These are phyloP conservation scores for Friedmanniomyces simplex DNA, from an alignment of 495 filamentous ascomycete genomes.

Conservation along the genomic window DNA sequence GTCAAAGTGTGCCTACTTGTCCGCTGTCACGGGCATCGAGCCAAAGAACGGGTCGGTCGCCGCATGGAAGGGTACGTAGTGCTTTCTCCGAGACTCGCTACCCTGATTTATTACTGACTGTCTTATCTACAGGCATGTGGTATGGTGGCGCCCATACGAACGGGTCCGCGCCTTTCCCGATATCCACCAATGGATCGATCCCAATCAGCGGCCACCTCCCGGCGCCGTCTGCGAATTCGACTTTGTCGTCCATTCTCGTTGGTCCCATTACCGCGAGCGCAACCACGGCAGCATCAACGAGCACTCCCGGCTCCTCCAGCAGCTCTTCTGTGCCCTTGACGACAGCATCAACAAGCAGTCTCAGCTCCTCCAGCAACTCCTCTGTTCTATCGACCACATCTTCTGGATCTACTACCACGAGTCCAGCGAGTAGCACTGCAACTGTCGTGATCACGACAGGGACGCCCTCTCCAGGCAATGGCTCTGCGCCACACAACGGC, in stretches of 20 bases:
- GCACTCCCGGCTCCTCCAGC: neutral
- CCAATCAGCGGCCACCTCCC: neutral
- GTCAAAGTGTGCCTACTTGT: neutral
- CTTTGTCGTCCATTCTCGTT: neutral
- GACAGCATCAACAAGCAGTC: neutral
- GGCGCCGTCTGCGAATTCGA: neutral
- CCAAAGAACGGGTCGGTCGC: conserved; percentile 6
- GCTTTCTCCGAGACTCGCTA: neutral
- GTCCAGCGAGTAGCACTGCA: neutral
- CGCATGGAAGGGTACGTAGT: conserved; percentile 9
- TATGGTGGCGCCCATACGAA: neutral
- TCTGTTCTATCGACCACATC: neutral
- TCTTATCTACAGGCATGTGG: neutral
- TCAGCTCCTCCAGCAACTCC: neutral
- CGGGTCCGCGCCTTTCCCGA: neutral
- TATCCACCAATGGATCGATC: neutral
- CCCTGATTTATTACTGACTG: no score
- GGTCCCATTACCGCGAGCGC: neutral
- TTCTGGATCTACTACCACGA: no score
- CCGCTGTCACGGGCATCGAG: conserved; percentile 3
- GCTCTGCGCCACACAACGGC: neutral
- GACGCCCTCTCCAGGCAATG: neutral
- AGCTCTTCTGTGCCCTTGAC: neutral
- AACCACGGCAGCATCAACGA: neutral
- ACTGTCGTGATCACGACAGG: neutral